Evolutionary conservation across 2,329 filamentous ascomycete species (phyloP), one percentile per base, ranked within the genome.

Genomic region (Neonectria punicea): DNA sequence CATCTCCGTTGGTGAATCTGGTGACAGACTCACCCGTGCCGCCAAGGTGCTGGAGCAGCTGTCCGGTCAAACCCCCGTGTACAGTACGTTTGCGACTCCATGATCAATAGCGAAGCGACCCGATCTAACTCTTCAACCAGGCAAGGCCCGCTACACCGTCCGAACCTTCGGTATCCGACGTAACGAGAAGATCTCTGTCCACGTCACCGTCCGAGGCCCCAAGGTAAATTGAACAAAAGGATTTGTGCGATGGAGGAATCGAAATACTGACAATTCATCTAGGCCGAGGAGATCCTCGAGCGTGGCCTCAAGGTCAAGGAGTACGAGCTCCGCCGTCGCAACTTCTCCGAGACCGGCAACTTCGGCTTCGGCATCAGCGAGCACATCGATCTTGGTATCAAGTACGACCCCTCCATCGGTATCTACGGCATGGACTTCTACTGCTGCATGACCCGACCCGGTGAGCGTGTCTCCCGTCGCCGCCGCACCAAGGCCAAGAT

Each of bases 371-470:
- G 96, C 89, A 99, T 99, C 89, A 94, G 89, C 87, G 96, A 99
- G 89, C 96, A 99, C 92, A 99, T 99, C 86, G 96, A 99, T 90
- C 90, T 99, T 80, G 96, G 96, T 81, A 99, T 99, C 93, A 99
- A 99, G 92, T 98, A 98, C 89, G 94, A 98, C 87, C 94, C 94
- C 73, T 92, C 89, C 73, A 98, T 98, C 78, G 94, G 94, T 91
- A 98, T 98, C 84, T 98, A 97, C 89, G 94, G 96, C 84, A 99
- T 99, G 96, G 96, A 99, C 88, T 99, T 99, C 88, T 99, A 98
- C 92, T 94, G 92, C 93, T 98, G 95, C 93, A 99, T 99, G 96
- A 97, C 94, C 88, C 94, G 96, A 80, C 96, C 95, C 79, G 96
- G 96, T 87, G 94, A 97, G 90, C 94, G 96, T 83, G 93, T 99